Percentiles rank a stretch among this genome's conserved stretches.
These are phyloP conservation scores for Herpetospermum pedunculosum DNA, from an alignment of 306 rosid species.

Conservation along the genomic window DNA sequence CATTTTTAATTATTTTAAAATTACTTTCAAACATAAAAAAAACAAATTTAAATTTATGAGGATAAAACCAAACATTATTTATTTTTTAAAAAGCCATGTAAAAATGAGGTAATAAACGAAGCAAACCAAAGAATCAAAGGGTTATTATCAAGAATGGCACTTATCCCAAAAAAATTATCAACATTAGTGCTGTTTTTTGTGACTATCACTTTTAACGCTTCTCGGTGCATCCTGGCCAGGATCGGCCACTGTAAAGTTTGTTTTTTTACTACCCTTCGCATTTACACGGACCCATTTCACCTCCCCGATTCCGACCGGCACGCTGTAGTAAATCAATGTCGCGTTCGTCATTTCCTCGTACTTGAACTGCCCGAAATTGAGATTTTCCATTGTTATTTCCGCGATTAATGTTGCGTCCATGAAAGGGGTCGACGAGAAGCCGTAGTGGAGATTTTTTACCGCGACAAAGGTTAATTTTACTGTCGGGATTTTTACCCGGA, in stretches of 20 bases:
- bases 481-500: not conserved
- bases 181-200: too few relatives aligned
- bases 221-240: too few relatives aligned
- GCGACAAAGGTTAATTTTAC: not conserved
- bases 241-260: not conserved
- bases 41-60: too few relatives aligned
- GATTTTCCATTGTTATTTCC: not conserved
- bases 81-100: too few relatives aligned
- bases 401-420: not conserved
- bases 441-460: slow-evolving; percentile 2
- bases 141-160: too few relatives aligned
- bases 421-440: not conserved
- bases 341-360: not conserved
- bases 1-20: too few relatives aligned
- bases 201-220: too few relatives aligned
- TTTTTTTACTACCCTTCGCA: not conserved
- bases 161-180: too few relatives aligned
- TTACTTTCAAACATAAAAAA: too few relatives aligned
- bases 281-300: not conserved
- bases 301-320: not conserved
- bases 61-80: too few relatives aligned
- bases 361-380: slow-evolving; percentile 3
- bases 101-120: too few relatives aligned
- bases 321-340: not conserved
- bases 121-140: too few relatives aligned